A percentile compares a stretch with the other conserved stretches of the same genome.
phyloP scores from a whole-genome alignment of 164 flowering plant species.

The Magnolia officinalis region DNA sequence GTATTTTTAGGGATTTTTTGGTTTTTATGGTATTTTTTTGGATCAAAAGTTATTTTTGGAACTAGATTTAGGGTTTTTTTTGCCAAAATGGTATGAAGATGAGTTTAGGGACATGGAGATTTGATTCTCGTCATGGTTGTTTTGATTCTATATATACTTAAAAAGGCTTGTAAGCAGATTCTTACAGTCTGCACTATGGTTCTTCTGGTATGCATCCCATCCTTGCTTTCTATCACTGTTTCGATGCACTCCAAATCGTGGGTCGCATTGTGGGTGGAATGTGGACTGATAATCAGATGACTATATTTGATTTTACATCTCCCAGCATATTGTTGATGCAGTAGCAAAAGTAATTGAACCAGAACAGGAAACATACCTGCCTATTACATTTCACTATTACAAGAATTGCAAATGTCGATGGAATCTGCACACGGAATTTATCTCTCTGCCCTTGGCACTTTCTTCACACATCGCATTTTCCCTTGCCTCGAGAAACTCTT shows the following conservation, averaged over 20 bases:
- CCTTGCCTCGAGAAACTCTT: conserved; percentile 12
- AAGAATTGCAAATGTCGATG: conserved; percentile 11
- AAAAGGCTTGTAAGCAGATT: neutral
- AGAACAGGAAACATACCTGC: neutral
- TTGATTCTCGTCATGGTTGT: no score
- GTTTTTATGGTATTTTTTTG: no score
- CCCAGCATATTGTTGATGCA: neutral
- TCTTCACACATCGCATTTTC: neutral
- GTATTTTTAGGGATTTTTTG: no score
- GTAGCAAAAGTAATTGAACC: neutral
- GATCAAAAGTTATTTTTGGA: no score
- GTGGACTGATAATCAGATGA: no score
- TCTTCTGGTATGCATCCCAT: neutral
- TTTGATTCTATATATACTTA: no score
- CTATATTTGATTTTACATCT: neutral
- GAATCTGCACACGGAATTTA: neutral
- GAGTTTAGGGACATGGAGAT: no score
- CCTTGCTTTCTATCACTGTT: no score
- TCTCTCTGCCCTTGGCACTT: neutral
- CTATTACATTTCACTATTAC: conserved; percentile 9
- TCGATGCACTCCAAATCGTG: no score
- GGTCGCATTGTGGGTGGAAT: no score
- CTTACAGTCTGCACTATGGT: neutral
- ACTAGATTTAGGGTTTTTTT: no score
- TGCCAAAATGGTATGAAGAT: no score